Base-by-base conservation (phyloP, 352 stramenopile species). In the Discostella stelligera region DNA sequence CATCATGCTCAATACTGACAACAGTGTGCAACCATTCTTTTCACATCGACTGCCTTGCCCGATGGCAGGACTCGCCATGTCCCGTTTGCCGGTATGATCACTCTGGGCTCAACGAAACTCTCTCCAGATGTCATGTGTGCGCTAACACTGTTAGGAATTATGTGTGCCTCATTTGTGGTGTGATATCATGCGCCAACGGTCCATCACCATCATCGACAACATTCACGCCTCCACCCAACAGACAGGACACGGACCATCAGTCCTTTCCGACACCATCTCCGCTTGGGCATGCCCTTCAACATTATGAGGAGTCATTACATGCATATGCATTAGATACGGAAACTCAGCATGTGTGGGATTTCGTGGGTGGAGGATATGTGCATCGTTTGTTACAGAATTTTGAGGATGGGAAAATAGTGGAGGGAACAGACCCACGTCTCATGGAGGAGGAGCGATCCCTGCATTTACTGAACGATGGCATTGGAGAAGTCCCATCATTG, bases 21-120 rank as follows among this genome's bases (percentile, higher is more conserved):
- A 99, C 96, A 23, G 90, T 98, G 54, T 99, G 96, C 85, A 98
- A 99, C 81, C 96, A 99, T 86, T 97, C 94, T 18, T 99, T 99
- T 80, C 96, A 99, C 87, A 96, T 96, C 62, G 94, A 98, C 71
- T 99, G 96, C 80, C 82, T 98, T 1, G 94, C 95, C 69, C 93
- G 94, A 60, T 98, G 95, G 93, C 91, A 98, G 88, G 96, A 96
- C 63, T 96, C 94, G 54, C 97, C 94, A 48, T 99, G 96, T 71
- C 96, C 96, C 0, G 96, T 99, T 44, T 99, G 96, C 83, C 90
- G 96, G 59, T 98, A 98, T 81, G 97, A 97, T 73, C 96, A 98
- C 82, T 94, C 94, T 48, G 95, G 86, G 55, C 67, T 90, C 16
- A 90, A 92, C 49, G 82, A 97, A 73, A 95, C 96, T 53, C 88